Evolutionary conservation across 2,329 filamentous ascomycete species (phyloP), one percentile per base, ranked within the genome.

Genomic region (Bipolaris bicolor): DNA sequence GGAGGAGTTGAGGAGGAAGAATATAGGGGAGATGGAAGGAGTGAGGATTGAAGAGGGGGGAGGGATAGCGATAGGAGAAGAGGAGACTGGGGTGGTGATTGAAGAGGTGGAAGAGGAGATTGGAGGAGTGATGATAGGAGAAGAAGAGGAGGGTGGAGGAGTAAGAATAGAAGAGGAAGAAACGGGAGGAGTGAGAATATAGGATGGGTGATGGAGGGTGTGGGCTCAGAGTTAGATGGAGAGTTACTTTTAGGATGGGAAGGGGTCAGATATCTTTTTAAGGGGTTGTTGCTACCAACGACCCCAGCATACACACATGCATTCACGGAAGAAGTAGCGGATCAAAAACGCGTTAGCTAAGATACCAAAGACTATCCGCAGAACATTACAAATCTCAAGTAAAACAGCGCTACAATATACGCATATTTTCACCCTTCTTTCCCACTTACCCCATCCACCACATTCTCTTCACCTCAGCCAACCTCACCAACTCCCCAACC

Each of bases 401-500:
- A 31, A 11, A 31, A 4, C 10, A 31, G 10, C 4, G 29, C 11
- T 5, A 26, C 13, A 26, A 43, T 1, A 26, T 10, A 15, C 13
- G 22, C 40, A 26, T n/a, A 5, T 16, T 9, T 11, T 11, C 20
- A 3, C 9, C 24, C n/a, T 31, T 31, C 29, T 13, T 11, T 5
- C 10, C 9, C 4, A 31, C 29, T 3, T 10, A 11, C 29, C 29
- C 29, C 26, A 26, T 31, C 9, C 29, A 31, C 29, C 9, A 26
- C 7, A 26, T 7, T 29, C 26, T 10, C 18, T 7, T 15, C n/a
- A 22, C 34, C 26, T 18, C 13, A 7, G 5, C 16, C 20, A 2
- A n/a, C 18, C 18, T 36, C 51, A 75, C 72, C 72, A 74, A 37
- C 54, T 63, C 13, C 71, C 72, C 36, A 67, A 51, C 66, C 69